Evolutionary conservation across 306 rosid genomes (phyloP).

Genomic region (Begonia loranthoides): DNA sequence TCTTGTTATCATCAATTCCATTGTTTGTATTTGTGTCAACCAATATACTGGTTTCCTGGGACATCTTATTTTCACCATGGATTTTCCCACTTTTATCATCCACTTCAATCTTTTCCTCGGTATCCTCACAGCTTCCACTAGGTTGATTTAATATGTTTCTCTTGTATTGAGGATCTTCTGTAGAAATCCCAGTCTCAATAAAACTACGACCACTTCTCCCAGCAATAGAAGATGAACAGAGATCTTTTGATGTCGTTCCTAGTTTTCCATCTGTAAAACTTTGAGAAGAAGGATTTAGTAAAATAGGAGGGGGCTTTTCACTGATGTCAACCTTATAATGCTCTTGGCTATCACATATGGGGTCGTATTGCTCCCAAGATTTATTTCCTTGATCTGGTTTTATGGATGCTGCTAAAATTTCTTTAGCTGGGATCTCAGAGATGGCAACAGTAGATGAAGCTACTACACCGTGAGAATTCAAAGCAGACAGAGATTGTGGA

Average conservation of each 20-base stretch:
- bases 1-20: constrained; percentile 56
- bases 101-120: constrained; percentile 18
- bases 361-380: constrained; percentile 41
- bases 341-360: constrained; percentile 33
- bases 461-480: constrained; percentile 35
- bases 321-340: constrained; percentile 29
- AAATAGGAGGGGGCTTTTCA: constrained; percentile 17
- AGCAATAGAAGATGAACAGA: constrained; percentile 24
- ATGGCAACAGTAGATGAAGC: constrained; percentile 28
- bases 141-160: constrained; percentile 21
- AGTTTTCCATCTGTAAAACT: constrained; percentile 17
- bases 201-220: constrained; percentile 19
- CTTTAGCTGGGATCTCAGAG: constrained; percentile 28
- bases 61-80: constrained; percentile 19
- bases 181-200: constrained; percentile 21
- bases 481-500: constrained; percentile 67
- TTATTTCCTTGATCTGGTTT: constrained; percentile 31
- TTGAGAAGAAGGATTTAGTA: constrained; percentile 14
- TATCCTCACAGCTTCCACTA: constrained; percentile 17
- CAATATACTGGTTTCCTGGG: constrained; percentile 26
- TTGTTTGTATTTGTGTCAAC: constrained; percentile 33
- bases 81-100: constrained; percentile 21
- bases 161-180: constrained; percentile 21
- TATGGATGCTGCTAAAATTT: constrained; percentile 27
- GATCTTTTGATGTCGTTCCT: constrained; percentile 12